A percentile compares a stretch with the other conserved stretches of the same genome.
These are phyloP conservation scores for Sugiyamaella xylanicola DNA, from an alignment of 1,139 yeast species.

Conservation along the genomic window DNA sequence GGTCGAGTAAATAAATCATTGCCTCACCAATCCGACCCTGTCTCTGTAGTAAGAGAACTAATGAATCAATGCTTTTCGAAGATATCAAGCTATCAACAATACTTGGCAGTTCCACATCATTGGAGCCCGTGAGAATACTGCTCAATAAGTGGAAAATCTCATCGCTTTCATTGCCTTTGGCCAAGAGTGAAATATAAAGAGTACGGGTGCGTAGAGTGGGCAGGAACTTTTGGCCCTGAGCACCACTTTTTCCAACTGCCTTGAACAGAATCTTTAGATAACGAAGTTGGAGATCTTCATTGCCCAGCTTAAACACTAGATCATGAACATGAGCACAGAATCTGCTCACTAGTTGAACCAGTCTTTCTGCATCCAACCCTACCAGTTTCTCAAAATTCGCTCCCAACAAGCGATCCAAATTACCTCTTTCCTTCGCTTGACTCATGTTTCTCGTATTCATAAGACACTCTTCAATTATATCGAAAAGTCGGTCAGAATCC, in stretches of 20 bases:
- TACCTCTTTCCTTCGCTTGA: constrained; percentile 28
- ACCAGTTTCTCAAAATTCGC: constrained; percentile 31
- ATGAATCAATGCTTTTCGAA: constrained; percentile 36
- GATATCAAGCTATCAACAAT: constrained; percentile 38
- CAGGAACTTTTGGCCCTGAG: constrained; percentile 24
- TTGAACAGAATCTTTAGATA: constrained; percentile 33
- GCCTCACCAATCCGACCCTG: constrained; percentile 39
- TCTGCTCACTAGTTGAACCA: constrained; percentile 30
- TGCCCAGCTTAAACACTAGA: constrained; percentile 27
- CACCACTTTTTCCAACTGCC: constrained; percentile 22
- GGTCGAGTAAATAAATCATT: constrained; percentile 39
- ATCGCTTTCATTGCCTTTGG: constrained; percentile 26
- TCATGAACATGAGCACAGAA: constrained; percentile 35
- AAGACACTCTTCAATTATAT: constrained; percentile 37
- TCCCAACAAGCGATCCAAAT: constrained; percentile 28
- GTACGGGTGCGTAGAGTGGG: constrained; percentile 34
- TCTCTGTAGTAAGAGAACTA: constrained; percentile 36
- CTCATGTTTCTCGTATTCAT: constrained; percentile 23
- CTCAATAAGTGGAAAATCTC: constrained; percentile 32
- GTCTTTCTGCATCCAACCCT: constrained; percentile 27
- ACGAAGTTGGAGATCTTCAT: constrained; percentile 30
- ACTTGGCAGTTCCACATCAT: constrained; percentile 40
- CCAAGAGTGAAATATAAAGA: constrained; percentile 35
- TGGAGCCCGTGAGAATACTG: constrained; percentile 29
- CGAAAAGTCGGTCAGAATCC: constrained; percentile 28